Conservation (phyloP, 768 basidiomycete genomes). For the Boletellus emodensis region DNA sequence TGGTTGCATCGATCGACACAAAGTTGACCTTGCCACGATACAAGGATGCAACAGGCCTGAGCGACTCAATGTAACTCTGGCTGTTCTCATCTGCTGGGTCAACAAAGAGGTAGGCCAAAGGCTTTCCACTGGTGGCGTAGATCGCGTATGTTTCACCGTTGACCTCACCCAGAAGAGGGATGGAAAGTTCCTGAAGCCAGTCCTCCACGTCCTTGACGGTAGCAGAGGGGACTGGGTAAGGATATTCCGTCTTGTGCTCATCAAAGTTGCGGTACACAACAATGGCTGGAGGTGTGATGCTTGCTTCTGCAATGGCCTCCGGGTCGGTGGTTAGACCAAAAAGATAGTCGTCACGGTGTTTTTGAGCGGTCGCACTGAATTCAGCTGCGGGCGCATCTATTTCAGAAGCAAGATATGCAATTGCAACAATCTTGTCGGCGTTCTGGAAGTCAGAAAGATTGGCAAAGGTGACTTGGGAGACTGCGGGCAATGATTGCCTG, state of each 20-base stretch:
- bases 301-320: constrained; percentile 62
- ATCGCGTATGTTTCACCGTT: constrained; percentile 86
- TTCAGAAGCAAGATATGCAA: constrained; percentile 78
- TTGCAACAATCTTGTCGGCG: constrained; percentile 84
- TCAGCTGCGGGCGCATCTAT: constrained; percentile 66
- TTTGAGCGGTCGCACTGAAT: constrained; percentile 78
- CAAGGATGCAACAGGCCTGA: constrained; percentile 75
- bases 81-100: constrained; percentile 70
- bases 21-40: constrained; percentile 91
- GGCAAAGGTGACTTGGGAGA: constrained; percentile 70
- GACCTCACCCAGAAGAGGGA: constrained; percentile 90
- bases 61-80: constrained; percentile 57
- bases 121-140: constrained; percentile 79
- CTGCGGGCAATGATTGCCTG: constrained; percentile 91
- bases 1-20: constrained; percentile 95
- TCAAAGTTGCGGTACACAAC: constrained; percentile 93
- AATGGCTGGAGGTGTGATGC: constrained; percentile 76
- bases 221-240: constrained; percentile 53
- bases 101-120: constrained; percentile 92
- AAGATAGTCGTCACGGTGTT: constrained; percentile 88
- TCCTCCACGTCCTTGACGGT: constrained; percentile 59
- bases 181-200: constrained; percentile 79
- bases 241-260: constrained; percentile 69
- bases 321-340: constrained; percentile 84
- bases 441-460: constrained; percentile 83